These are phyloP conservation scores for Thalassiosira pacifica DNA, from an alignment of 352 stramenopile genomes.

Conservation along the genomic window DNA sequence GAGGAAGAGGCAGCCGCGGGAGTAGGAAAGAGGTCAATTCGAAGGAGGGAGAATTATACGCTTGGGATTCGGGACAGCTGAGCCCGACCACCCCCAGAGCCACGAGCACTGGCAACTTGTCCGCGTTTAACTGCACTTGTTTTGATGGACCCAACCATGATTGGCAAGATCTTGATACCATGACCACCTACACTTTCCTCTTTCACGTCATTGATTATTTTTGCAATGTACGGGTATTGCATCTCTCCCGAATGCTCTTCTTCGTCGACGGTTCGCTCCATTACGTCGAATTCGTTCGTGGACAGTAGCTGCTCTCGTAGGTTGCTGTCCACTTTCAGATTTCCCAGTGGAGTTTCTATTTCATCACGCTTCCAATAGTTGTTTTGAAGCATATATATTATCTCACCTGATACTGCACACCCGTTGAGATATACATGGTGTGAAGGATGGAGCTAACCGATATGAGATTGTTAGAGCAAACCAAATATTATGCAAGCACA, in stretches of 20 bases:
- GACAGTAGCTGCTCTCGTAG: constrained; percentile 92
- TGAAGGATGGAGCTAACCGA: constrained; percentile 89
- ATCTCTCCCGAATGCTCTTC: constrained; percentile 97
- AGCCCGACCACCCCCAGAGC: too few species aligned
- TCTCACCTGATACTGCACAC: constrained; percentile 74
- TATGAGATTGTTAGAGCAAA: too few species aligned
- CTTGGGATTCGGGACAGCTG: too few species aligned
- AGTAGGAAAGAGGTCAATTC: too few species aligned
- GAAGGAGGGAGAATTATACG: too few species aligned
- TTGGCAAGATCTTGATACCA: constrained; percentile 91
- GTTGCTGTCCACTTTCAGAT: constrained; percentile 92
- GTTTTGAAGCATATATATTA: too few species aligned
- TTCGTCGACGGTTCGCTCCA: constrained; percentile 91
- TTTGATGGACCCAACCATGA: constrained; percentile 96
- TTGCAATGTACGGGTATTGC: constrained; percentile 94
- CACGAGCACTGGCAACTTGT: too few species aligned
- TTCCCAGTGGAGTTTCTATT: constrained; percentile 95
- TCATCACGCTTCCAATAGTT: too few species aligned
- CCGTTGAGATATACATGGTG: constrained; percentile 95
- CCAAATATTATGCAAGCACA: too few species aligned
- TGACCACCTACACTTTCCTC: constrained; percentile 13
- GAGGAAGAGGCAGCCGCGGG: too few species aligned
- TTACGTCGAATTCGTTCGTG: constrained; percentile 80
- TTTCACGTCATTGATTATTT: constrained; percentile 80
- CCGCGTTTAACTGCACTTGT: too few species aligned